Evolutionary conservation across 805 yeast genomes (phyloP).

Genomic region (Debaryomyces hansenii): DNA sequence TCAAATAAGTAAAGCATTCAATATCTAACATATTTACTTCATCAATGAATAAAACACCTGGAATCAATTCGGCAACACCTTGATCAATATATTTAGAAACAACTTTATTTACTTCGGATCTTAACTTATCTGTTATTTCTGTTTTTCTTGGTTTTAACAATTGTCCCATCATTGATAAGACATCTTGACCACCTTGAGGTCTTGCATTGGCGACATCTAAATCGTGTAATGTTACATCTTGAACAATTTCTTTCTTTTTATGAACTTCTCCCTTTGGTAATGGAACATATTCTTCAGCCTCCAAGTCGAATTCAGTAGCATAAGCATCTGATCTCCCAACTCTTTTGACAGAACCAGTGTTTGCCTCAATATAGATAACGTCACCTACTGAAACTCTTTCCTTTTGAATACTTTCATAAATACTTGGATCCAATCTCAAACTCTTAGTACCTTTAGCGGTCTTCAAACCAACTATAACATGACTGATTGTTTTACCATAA

Average conservation of each 20-base stretch:
- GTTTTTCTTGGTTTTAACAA: conserved; percentile 94
- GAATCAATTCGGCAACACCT: conserved; percentile 96
- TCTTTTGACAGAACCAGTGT: conserved; percentile 95
- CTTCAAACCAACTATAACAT: conserved; percentile 90
- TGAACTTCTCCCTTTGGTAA: conserved; percentile 99
- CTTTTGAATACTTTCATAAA: conserved; percentile 91
- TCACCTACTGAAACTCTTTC: conserved; percentile 95
- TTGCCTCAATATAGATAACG: conserved; percentile 94
- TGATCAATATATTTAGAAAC: conserved; percentile 96
- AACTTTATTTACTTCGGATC: conserved; percentile 92
- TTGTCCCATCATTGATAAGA: conserved; percentile 95
- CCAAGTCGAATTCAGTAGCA: conserved; percentile 97
- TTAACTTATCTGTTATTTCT: conserved; percentile 92
- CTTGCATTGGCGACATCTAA: conserved; percentile 94
- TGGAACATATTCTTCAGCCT: conserved; percentile 98
- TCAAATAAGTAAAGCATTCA: conserved; percentile 92
- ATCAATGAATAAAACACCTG: conserved; percentile 96
- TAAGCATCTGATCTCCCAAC: conserved; percentile 98
- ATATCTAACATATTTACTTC: conserved; percentile 98
- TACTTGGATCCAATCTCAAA: conserved; percentile 85
- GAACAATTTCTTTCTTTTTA: conserved; percentile 96
- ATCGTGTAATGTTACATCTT: conserved; percentile 95
- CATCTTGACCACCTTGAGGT: conserved; percentile 97
- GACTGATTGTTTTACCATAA: conserved; percentile 93
- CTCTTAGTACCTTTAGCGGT: conserved; percentile 91